Evolutionary conservation across 371 early-diverging fungal species (phyloP).

Genomic region (Lichtheimia ornata): DNA sequence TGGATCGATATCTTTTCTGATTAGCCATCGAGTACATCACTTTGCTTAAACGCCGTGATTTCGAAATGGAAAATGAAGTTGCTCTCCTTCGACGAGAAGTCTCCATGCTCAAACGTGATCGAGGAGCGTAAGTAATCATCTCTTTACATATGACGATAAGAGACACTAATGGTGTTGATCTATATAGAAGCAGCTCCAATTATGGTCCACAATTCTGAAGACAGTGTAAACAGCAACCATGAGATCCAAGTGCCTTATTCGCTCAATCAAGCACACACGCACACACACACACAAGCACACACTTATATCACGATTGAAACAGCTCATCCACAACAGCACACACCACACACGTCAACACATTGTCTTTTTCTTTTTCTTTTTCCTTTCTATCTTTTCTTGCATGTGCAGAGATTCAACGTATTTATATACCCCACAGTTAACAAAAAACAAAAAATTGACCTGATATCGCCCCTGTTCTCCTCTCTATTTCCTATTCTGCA

Average conservation of each 20-base stretch:
- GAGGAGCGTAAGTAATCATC: constrained; percentile 19
- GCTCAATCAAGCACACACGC: too few relatives aligned
- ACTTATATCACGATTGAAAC: too few relatives aligned
- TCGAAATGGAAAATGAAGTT: constrained; percentile 52
- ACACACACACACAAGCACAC: too few relatives aligned
- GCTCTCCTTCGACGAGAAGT: constrained; percentile 40
- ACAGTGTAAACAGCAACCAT: too few relatives aligned
- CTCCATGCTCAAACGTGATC: constrained; percentile 34
- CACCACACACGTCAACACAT: too few relatives aligned
- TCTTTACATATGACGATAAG: not conserved
- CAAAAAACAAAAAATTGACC: not conserved
- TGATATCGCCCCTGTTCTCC: not conserved
- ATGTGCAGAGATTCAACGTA: too few relatives aligned
- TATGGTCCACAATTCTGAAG: not conserved
- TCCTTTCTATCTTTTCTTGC: too few relatives aligned
- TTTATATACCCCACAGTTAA: not conserved
- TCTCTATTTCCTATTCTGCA: not conserved
- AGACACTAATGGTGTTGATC: not conserved
- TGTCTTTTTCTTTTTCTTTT: too few relatives aligned
- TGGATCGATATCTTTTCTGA: not conserved
- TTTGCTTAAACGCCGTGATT: constrained; percentile 50
- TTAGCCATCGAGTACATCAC: constrained; percentile 57
- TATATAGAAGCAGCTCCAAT: not conserved
- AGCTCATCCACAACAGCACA: too few relatives aligned
- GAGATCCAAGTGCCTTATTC: too few relatives aligned